Evolutionary conservation across 2,329 filamentous ascomycete species (phyloP), one percentile per base, ranked within the genome.

Genomic region (Neonectria magnoliae): DNA sequence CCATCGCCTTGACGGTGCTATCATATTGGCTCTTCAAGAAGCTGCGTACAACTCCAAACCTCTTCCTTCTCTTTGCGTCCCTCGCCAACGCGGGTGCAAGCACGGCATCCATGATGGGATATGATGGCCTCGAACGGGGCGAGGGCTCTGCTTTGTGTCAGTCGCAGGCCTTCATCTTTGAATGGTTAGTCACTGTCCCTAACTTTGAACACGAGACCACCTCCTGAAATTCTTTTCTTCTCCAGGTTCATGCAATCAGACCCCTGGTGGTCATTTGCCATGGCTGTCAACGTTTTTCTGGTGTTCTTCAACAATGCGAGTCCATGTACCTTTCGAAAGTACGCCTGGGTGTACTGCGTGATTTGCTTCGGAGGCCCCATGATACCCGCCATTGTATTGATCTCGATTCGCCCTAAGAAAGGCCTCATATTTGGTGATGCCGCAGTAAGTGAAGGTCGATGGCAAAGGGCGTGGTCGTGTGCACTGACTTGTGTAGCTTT

Each of bases 251-350:
- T 92, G 87, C 90, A 91, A 69, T 90, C 90, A 4, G 91, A 93
- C 77, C 88, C 90, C 1, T 85, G 91, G 80, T 94, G 90, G 91
- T 92, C 91, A 0, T 88, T 93, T 70, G 91, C 90, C 66, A 95
- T 95, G 92, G 91, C 92, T 0, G 84, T 91, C 72, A 95, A 95
- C 68, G 92, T 95, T 60, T 93, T 90, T 75, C 84, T 94, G 54
- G 86, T 88, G 44, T 88, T 89, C 73, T 88, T 88, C 77, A 81
- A 81, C 73, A 83, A 85, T 18, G 84, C 83, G 10, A 83, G 83
- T 52, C 85, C 86, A 0, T 88, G 88, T 1, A 87, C 89, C 56
- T 93, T 93, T 73, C 84, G 87, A 16, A 86, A 87, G 54, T 91
- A 92, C 72, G 84, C 90, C 57, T 92, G 90, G 85, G 84, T 88